Conservation (phyloP, 148 eudicot species). For the Mesembryanthemum crystallinum region DNA sequence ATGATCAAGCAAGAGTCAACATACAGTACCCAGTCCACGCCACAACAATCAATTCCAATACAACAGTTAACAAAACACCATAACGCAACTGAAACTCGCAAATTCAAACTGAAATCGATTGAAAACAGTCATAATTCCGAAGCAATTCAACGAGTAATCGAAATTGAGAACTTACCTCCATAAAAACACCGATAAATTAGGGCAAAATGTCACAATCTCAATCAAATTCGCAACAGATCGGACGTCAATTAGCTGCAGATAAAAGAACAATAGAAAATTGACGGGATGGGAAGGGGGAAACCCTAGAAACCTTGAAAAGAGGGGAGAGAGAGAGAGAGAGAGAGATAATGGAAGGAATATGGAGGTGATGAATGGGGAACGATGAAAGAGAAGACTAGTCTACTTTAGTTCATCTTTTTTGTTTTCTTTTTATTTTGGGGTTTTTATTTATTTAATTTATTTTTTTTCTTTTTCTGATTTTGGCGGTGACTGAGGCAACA, state of each 20-base stretch:
- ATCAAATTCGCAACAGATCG: neutral
- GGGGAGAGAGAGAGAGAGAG: slow-evolving; percentile 1
- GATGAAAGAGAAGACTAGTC: slow-evolving; percentile 29
- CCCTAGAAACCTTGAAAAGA: slow-evolving; percentile 39
- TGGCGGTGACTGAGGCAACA: slow-evolving; percentile 33
- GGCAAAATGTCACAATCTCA: slow-evolving; percentile 3
- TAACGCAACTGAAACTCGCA: neutral
- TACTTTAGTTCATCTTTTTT: slow-evolving; percentile 18
- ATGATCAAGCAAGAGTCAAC: slow-evolving; percentile 19
- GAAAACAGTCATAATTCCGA: neutral
- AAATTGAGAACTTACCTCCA: slow-evolving; percentile 34
- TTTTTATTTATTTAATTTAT: neutral
- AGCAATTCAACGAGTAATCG: neutral
- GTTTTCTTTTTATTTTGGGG: neutral
- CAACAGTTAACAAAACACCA: neutral
- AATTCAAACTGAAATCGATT: neutral
- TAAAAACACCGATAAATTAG: slow-evolving; percentile 8
- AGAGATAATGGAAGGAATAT: slow-evolving; percentile 20
- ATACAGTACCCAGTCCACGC: slow-evolving; percentile 18
- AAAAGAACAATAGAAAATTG: no score
- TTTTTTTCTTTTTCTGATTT: neutral
- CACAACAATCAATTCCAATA: slow-evolving; percentile 14
- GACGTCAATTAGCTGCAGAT: neutral
- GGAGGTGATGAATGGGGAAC: slow-evolving; percentile 22
- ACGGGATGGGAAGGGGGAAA: neutral